A percentile compares a stretch with the other conserved stretches of the same genome.
These are phyloP conservation scores for Gryganskiella cystojenkinii DNA, from an alignment of 192 early-diverging fungal genomes.

Conservation along the genomic window DNA sequence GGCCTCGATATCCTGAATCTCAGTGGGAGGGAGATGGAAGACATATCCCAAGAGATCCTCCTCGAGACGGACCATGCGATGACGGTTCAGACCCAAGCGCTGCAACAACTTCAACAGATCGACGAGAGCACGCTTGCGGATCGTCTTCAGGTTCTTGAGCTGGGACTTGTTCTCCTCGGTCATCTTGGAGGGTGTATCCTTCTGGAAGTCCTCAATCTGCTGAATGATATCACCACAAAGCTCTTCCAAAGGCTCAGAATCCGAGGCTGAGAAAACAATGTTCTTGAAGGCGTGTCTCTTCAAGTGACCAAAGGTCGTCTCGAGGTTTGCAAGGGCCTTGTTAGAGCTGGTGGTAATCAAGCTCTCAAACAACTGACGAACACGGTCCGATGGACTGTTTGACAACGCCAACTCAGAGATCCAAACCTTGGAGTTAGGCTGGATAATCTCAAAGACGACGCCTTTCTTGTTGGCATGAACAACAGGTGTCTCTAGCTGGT, in stretches of 20 bases:
- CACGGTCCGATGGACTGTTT: conserved; percentile 6
- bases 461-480: conserved; percentile 52
- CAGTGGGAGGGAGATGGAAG: conserved; percentile 50
- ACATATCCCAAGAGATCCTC: conserved; percentile 58
- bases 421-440: conserved; percentile 54
- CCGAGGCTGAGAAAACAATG: conserved; percentile 35
- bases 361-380: conserved; percentile 16
- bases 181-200: conserved; percentile 63
- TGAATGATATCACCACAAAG: conserved; percentile 65
- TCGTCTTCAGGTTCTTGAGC: conserved; percentile 72
- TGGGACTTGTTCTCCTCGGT: conserved; percentile 65
- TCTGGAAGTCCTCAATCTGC: conserved; percentile 66
- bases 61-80: conserved; percentile 47
- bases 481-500: conserved; percentile 50
- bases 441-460: conserved; percentile 50
- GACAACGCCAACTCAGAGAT: conserved; percentile 47
- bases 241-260: conserved; percentile 52
- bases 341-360: conserved; percentile 38
- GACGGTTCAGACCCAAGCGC: conserved; percentile 68
- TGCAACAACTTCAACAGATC: conserved; percentile 81
- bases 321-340: conserved; percentile 57
- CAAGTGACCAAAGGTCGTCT: conserved; percentile 54
- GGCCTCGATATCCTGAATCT: conserved; percentile 47
- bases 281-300: conserved; percentile 52
- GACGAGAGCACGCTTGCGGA: conserved; percentile 82